Evolutionary conservation across 2,329 filamentous ascomycete genomes (phyloP), one percentile per base, ranked within the genome.

Genomic region (Xylariales sp.): DNA sequence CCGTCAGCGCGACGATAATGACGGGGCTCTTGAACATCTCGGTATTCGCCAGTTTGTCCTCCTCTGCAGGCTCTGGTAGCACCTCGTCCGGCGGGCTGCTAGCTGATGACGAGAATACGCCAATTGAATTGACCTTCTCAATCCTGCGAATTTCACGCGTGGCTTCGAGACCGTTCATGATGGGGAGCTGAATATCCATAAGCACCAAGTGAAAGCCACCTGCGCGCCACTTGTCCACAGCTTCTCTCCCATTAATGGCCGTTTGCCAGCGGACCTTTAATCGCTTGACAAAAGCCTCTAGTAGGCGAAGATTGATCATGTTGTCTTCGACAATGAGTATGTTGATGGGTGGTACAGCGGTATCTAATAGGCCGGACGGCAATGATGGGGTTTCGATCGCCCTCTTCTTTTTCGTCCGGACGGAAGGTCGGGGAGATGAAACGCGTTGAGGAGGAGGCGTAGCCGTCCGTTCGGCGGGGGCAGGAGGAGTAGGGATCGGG

Each of bases 291-390:
- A 99, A 97, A 0, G 94, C 94, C 77, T 97, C 95, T 43, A 99
- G 84, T 9, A 99, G 89, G 76, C 93, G 93, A 73, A 98, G 84
- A 77, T 98, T 99, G 85, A 99, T 98, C 71, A 96, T 94, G 80
- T 99, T 99, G 82, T 99, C 96, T 82, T 99, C 96, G 14, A 99
- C 96, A 68, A 99, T 97, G 50, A 99, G 85, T 7, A 98, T 94
- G 74, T 97, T 98, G 82, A 99, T 98, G 1, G 96, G 95, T 7
- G 96, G 96, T 0, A 98, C 93, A 1, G 90, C 90, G 62, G 90
- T 91, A 73, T 95, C 93, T 34, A 97, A 86, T 74, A 93, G 85
- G 36, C 88, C 90, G 3, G 90, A 23, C 23, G 23, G 86, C 68
- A 91, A 76, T 12, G 78, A 80, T 1, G 83, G 78, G 59, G 81